A percentile compares a stretch with the other conserved stretches of the same genome.
These are phyloP conservation scores for Pseudomicrostroma phylloplanum DNA, from an alignment of 1,284 basidiomycete genomes.

Conservation along the genomic window DNA sequence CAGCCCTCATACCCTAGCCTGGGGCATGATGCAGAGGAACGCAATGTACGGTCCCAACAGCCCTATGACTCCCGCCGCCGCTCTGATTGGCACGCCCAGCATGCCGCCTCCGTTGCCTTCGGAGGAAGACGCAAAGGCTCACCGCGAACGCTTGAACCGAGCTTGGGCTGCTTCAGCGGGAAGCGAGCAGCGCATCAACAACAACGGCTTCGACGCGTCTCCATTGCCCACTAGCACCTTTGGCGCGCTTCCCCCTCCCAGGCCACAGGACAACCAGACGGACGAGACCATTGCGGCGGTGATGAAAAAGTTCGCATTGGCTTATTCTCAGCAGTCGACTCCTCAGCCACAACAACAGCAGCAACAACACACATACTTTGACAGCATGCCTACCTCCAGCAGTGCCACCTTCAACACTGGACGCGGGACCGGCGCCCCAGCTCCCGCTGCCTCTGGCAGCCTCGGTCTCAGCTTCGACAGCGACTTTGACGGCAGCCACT, in stretches of 20 bases:
- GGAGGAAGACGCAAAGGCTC: constrained; percentile 28
- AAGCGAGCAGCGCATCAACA: not conserved
- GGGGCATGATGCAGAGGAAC: constrained; percentile 40
- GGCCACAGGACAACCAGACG: not conserved
- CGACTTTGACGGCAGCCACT: not conserved
- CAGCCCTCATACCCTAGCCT: constrained; percentile 20
- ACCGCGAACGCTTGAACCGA: constrained; percentile 37
- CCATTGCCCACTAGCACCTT: not conserved
- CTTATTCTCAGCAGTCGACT: not conserved
- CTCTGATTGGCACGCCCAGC: constrained; percentile 16
- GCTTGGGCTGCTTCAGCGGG: constrained; percentile 27
- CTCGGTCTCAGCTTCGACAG: constrained; percentile 1
- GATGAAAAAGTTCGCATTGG: not conserved
- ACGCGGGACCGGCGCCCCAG: no score
- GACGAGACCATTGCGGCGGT: not conserved
- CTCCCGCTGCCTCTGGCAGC: not conserved
- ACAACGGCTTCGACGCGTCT: not conserved
- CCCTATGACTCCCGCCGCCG: constrained; percentile 31
- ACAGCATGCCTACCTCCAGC: not conserved
- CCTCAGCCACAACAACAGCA: not conserved
- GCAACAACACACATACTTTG: not conserved
- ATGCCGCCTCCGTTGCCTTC: constrained; percentile 35
- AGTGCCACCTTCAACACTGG: not conserved
- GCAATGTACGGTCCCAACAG: constrained; percentile 40
- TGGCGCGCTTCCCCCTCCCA: not conserved